Evolutionary conservation across 768 basidiomycete species (phyloP), one percentile per base, ranked within the genome.

Genomic region (Hemileccinum rubropunctum): DNA sequence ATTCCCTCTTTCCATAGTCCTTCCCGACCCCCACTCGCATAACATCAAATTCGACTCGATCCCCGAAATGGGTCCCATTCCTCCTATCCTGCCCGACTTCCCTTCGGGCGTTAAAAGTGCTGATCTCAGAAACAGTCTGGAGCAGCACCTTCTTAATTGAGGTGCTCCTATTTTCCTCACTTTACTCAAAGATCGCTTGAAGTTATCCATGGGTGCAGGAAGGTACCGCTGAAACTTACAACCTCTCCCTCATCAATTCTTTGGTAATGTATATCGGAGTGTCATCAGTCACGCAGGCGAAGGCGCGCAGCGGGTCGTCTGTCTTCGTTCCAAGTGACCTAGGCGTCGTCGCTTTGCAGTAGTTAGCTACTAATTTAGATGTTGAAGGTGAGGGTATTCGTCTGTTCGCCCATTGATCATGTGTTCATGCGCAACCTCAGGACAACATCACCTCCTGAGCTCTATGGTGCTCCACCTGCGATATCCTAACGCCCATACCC

Each of bases 401-500:
- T 38, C 3, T 36, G 20, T 23, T 14, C 18, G 12, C 9, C 8
- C 5, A 33, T 18, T 41, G 6, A 42, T 6, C 21, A 39, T 5
- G 6, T 44, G 9, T 3, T 59, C 13, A 60, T 42, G 37, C 20
- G 6, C 17, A 35, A 40, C 44, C 33, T 1, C 58, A 98, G 95
- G 94, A 56, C 94, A 97, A 83, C 92, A 98, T 72, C 88, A 93
- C 69, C 77, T 98, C 57, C 73, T 98, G 58, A 91, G 85, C 59
- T 84, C 95, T n/a, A 86, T 95, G 68, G 88, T 92, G 38, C 81
- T 94, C 59, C 95, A 98, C 66, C 76, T 99, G 56, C 91, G 97
- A 61, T 98, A 95, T 77, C 95, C 97, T 28, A 97, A 95, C 62
- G 91, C 95, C 10, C 97, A 99, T 76, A 99, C 95, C 43, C 88